Percentiles rank a stretch among this genome's conserved stretches.
phyloP scores from a whole-genome alignment of 163 green algal species.

The Trebouxiophyceae sp. region DNA sequence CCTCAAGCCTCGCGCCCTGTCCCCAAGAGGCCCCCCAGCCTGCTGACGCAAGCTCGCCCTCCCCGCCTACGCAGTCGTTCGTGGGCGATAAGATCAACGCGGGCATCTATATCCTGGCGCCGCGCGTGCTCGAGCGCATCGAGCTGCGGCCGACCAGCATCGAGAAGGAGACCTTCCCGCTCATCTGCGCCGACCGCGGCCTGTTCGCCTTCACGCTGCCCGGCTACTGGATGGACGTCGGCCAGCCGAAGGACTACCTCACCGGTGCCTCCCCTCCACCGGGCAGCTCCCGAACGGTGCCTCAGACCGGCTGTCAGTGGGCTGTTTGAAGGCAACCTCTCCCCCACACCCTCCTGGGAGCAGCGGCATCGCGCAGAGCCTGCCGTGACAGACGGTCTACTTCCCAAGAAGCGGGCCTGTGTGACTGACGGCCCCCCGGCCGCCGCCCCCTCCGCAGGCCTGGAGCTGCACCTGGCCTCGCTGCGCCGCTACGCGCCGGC shows the following conservation, averaged over 20 bases:
- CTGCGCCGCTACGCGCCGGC: slow-evolving; percentile 45
- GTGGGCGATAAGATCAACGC: slow-evolving; percentile 99
- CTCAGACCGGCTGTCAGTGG: too few species aligned
- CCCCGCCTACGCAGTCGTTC: slow-evolving; percentile 64
- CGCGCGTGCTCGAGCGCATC: slow-evolving; percentile 87
- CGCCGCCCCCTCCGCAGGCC: slow-evolving; percentile 38
- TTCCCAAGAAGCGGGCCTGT: not conserved
- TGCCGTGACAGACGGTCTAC: too few species aligned
- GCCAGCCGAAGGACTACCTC: slow-evolving; percentile 96
- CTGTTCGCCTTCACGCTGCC: slow-evolving; percentile 86
- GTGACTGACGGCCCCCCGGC: not conserved
- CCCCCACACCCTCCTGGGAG: too few species aligned
- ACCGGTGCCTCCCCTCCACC: too few species aligned
- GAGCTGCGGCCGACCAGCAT: slow-evolving; percentile 90
- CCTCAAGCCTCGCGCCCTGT: not conserved
- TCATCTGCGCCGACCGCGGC: slow-evolving; percentile 74
- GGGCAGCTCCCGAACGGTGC: too few species aligned
- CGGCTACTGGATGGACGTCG: slow-evolving; percentile 99
- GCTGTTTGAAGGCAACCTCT: too few species aligned
- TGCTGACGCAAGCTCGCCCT: not conserved
- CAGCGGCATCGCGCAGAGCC: too few species aligned
- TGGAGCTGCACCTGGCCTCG: slow-evolving; percentile 83
- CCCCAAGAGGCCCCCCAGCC: too few species aligned
- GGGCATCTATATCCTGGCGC: slow-evolving; percentile 90
- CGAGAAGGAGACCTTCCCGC: slow-evolving; percentile 94